These are phyloP conservation scores for Jatropha podagrica DNA, from an alignment of 441 rosid species.

Conservation along the genomic window DNA sequence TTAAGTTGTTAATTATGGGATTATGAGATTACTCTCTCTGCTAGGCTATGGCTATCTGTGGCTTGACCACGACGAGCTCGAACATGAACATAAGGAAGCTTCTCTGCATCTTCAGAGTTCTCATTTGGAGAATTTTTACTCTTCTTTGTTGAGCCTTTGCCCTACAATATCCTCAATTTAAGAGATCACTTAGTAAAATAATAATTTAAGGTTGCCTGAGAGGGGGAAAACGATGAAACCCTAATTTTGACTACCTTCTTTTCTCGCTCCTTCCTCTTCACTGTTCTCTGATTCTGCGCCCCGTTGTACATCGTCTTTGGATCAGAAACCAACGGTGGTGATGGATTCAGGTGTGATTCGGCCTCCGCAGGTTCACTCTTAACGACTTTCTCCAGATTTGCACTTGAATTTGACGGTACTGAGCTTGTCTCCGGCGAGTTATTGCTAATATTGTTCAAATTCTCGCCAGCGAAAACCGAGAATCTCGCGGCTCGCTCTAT, in stretches of 20 bases:
- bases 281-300: constrained; percentile 35
- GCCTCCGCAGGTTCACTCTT: constrained; percentile 71
- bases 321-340: constrained; percentile 48
- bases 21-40: constrained; percentile 71
- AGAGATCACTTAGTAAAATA: not conserved
- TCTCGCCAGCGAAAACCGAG: constrained; percentile 51
- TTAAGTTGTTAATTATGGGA: constrained; percentile 9
- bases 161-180: constrained; percentile 33
- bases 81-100: constrained; percentile 92
- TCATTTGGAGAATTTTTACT: constrained; percentile 45
- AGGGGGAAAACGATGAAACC: constrained; percentile 18
- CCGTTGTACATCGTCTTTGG: constrained; percentile 38
- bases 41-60: constrained; percentile 98
- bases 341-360: constrained; percentile 39
- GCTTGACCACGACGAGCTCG: constrained; percentile 99
- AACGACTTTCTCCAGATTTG: constrained; percentile 47
- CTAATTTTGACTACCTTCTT: constrained; percentile 56
- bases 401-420: constrained; percentile 49
- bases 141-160: constrained; percentile 78
- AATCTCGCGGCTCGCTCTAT: constrained; percentile 60
- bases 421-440: constrained; percentile 49
- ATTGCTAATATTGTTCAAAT: constrained; percentile 24
- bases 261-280: constrained; percentile 77
- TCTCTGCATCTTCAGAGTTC: constrained; percentile 60
- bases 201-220: constrained; percentile 1